Evolutionary conservation across 2,329 filamentous ascomycete species (phyloP).

Genomic region (Xylogone sp.): DNA sequence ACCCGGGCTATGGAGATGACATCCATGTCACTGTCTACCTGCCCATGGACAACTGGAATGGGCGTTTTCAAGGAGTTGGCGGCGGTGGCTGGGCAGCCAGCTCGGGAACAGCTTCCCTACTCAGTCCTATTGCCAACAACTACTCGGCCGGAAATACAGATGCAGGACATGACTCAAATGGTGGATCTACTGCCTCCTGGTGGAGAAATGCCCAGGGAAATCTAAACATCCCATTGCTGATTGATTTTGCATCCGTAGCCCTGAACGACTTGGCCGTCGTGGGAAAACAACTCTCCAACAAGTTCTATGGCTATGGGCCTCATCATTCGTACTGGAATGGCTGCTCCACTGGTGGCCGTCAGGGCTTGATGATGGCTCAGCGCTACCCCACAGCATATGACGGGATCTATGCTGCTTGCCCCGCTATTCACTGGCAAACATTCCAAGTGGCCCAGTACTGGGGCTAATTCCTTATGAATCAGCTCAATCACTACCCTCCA

Average conservation of each 20-base stretch:
- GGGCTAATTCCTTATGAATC: slow-evolving; percentile 14
- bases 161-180: slow-evolving; percentile 13
- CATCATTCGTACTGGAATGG: slow-evolving; percentile 34
- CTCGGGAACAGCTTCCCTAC: slow-evolving; percentile 16
- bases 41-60: slow-evolving; percentile 26
- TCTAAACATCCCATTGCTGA: slow-evolving; percentile 20
- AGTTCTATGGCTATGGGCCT: slow-evolving; percentile 29
- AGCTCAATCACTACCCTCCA: slow-evolving; percentile 2
- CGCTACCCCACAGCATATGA: slow-evolving; percentile 33
- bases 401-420: slow-evolving; percentile 34
- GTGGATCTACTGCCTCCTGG: neutral
- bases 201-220: slow-evolving; percentile 7
- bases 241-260: slow-evolving; percentile 32
- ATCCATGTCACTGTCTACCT: slow-evolving; percentile 24
- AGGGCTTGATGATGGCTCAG: slow-evolving; percentile 34
- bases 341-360: slow-evolving; percentile 34
- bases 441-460: slow-evolving; percentile 5
- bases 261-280: slow-evolving; percentile 32
- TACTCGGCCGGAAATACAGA: slow-evolving; percentile 25
- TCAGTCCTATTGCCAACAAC: slow-evolving; percentile 19
- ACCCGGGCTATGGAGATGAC: slow-evolving; percentile 18
- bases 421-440: slow-evolving; percentile 30
- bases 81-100: slow-evolving; percentile 28
- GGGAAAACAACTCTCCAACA: slow-evolving; percentile 28
- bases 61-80: slow-evolving; percentile 25